phyloP scores from a whole-genome alignment of 208 protist genomes.

The Acanthamoeba royreba region DNA sequence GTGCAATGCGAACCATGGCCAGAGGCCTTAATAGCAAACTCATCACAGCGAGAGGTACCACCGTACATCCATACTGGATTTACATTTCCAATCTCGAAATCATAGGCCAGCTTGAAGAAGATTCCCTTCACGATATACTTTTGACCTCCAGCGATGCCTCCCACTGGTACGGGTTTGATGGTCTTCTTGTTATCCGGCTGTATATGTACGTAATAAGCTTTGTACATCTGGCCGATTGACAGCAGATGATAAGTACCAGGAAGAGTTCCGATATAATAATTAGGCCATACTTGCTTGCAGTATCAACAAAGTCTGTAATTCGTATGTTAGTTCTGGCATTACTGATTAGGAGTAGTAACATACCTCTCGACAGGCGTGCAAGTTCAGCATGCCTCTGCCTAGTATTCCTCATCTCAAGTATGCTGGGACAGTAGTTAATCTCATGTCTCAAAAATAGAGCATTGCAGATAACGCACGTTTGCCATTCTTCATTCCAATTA shows the following conservation, averaged over 20 bases:
- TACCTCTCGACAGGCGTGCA: not conserved
- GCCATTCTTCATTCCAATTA: constrained; percentile 34
- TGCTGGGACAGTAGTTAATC: not conserved
- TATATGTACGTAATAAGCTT: not conserved
- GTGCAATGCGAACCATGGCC: not conserved
- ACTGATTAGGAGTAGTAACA: not conserved
- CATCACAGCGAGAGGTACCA: not conserved
- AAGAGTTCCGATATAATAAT: constrained; percentile 43
- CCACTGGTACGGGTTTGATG: not conserved
- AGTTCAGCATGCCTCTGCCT: not conserved
- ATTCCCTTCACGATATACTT: constrained; percentile 35
- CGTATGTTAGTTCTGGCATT: not conserved
- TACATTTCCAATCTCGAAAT: not conserved
- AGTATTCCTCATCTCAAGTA: not conserved
- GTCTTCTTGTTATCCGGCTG: constrained; percentile 25
- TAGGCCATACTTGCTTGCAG: constrained; percentile 1
- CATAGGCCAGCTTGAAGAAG: constrained; percentile 48
- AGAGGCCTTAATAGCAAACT: constrained; percentile 43
- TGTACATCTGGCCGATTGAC: not conserved
- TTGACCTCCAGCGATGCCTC: constrained; percentile 26
- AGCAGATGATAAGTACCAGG: not conserved
- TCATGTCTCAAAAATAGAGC: not conserved
- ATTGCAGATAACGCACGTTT: not conserved
- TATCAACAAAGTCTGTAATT: constrained; percentile 34
- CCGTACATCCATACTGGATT: constrained; percentile 31